Conservation (phyloP, 495 filamentous ascomycete species). For the Xylaria venustula region DNA sequence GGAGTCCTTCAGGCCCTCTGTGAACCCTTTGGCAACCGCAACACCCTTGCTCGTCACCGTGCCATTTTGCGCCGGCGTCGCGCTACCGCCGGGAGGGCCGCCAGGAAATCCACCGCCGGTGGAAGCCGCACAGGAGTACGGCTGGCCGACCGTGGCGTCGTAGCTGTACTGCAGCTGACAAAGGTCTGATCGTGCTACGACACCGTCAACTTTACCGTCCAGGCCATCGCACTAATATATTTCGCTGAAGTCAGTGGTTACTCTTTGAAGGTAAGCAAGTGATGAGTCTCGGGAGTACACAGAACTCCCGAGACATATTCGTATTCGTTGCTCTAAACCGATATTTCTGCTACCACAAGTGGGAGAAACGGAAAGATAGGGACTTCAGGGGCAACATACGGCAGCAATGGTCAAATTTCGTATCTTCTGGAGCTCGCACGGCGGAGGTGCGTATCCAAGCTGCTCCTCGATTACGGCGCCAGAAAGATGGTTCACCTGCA, state of each 20-base stretch:
- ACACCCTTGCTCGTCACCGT: conserved; percentile 40
- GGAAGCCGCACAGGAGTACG: conserved; percentile 50
- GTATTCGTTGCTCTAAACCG: no score
- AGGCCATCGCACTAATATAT: conserved; percentile 37
- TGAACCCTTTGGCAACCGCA: conserved; percentile 39
- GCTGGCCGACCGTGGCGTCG: conserved; percentile 42
- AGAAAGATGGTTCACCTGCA: conserved; percentile 52
- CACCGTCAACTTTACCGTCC: conserved; percentile 30
- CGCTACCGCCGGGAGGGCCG: conserved; percentile 6
- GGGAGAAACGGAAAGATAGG: no score
- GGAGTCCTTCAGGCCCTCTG: conserved; percentile 45
- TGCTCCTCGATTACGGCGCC: conserved; percentile 25
- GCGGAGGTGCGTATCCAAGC: conserved; percentile 7
- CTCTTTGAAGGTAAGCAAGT: no score
- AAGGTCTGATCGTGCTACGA: conserved; percentile 21
- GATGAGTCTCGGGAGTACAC: no score
- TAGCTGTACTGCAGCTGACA: conserved; percentile 23
- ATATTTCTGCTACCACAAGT: no score
- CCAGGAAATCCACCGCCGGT: conserved; percentile 8
- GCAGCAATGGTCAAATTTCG: conserved; percentile 20
- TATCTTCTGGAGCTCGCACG: conserved; percentile 29
- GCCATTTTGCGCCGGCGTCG: conserved; percentile 44
- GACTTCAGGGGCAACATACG: no score
- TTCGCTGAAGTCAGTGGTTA: no score
- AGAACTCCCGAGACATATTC: no score